Conservation (phyloP, 73 alveolate species). For the Paramecium biaurelia region DNA sequence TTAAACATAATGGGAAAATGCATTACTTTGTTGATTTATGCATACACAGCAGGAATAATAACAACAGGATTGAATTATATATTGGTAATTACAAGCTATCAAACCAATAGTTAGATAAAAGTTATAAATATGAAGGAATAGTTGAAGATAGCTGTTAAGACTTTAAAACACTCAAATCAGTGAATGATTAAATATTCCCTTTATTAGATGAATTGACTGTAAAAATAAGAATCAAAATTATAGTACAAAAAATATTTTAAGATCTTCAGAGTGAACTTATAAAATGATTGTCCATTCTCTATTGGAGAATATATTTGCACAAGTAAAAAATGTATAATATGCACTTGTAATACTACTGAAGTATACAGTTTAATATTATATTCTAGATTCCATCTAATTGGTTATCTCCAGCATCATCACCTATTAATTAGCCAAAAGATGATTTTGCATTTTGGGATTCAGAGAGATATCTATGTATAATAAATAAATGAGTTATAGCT, state of each 20-base stretch:
- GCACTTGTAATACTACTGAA: slow-evolving; percentile 40
- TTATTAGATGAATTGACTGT: slow-evolving; percentile 32
- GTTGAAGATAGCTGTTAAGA: slow-evolving; percentile 31
- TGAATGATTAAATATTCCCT: slow-evolving; percentile 17
- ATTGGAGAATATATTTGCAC: slow-evolving; percentile 43
- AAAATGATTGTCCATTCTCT: slow-evolving; percentile 49
- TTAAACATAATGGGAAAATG: not conserved
- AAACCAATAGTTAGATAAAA: not conserved
- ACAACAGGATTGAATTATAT: not conserved
- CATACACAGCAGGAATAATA: not conserved
- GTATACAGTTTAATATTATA: not conserved
- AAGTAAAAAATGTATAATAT: slow-evolving; percentile 42
- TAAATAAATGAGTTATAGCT: not conserved
- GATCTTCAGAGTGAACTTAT: slow-evolving; percentile 29
- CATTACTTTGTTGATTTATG: not conserved
- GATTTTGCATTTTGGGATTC: slow-evolving; percentile 61
- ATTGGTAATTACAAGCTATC: not conserved
- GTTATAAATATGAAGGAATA: not conserved
- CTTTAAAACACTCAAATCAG: not conserved
- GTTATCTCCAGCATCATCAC: not conserved
- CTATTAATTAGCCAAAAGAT: not conserved
- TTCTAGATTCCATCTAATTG: slow-evolving; percentile 10
- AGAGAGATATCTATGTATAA: slow-evolving; percentile 4
- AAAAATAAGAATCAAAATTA: not conserved
- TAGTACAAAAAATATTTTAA: slow-evolving; percentile 26